Base-by-base conservation (phyloP, 2,329 filamentous ascomycete species). In the Fusarium pseudograminearum region DNA sequence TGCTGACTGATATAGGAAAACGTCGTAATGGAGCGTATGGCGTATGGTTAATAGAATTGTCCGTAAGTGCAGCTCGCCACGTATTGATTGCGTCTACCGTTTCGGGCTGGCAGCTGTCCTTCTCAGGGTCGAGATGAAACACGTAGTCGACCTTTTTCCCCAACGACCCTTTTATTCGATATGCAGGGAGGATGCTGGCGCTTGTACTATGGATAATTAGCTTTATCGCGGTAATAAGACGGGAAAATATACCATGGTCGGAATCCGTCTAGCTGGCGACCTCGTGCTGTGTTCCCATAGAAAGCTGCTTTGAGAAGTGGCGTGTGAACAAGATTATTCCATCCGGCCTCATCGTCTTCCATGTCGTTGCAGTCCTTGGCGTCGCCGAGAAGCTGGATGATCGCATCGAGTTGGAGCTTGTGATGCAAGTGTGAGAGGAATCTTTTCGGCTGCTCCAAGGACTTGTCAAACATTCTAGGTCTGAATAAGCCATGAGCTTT, bases 321-420 rank as follows among this genome's bases (percentile, higher is more conserved):
- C 2, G 54, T 51, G 18, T 66, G 58, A 15, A 66, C 54, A 14
- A 55, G 53, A 5, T 63, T 54, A 22, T 63, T 66, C 63, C 57
- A 61, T 7, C 52, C 46, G 18, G 34, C 22, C 20, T 65, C 57
- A 20, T 57, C 61, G 3, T 60, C 50, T 40, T 40, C 38, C 38
- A 40, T 40, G 22, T 40, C 38, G 20, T 40, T 22, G 38, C 38
- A 40, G 38, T 40, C 38, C 20, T 40, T 40, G 20, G 38, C 38
- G 10, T 40, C 38, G 38, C 38, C 38, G 20, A 40, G 38, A 40
- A 56, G 22, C 15, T 52, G 47, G 12, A 57, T 10, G n/a, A 52
- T 16, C 5, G 54, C 36, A 30, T 44, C 45, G 8, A 64, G 31
- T n/a, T 28, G 34, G 22, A 57, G 45, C 14, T 14, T 22, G 12